A percentile compares a stretch with the other conserved stretches of the same genome.
These are phyloP conservation scores for Spatholobus suberectus DNA, from an alignment of 306 rosid genomes.

Conservation along the genomic window DNA sequence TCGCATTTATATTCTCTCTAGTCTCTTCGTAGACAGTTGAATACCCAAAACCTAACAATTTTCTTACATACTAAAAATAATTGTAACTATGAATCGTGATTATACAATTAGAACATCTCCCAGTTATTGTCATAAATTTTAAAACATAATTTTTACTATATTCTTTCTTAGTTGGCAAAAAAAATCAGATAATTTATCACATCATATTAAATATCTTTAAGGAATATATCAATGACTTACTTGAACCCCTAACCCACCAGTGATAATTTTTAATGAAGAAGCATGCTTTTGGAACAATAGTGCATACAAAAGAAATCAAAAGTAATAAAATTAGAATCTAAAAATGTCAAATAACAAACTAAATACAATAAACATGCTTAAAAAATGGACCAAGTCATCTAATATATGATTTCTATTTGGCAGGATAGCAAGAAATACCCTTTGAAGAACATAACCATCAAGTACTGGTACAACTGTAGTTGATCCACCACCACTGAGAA, in stretches of 20 bases:
- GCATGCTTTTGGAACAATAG: neutral
- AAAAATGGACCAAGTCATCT: neutral
- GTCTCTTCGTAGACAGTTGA: neutral
- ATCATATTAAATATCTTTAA: neutral
- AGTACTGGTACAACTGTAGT: slow-evolving; percentile 97
- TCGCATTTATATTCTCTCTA: neutral
- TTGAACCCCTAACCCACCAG: neutral
- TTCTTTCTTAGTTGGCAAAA: neutral
- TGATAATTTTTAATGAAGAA: neutral
- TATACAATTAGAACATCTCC: neutral
- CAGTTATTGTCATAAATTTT: neutral
- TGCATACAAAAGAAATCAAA: neutral
- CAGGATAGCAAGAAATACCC: slow-evolving; percentile 55
- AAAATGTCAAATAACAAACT: slow-evolving; percentile 2
- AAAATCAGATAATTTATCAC: neutral
- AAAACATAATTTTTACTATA: neutral
- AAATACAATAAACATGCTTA: neutral
- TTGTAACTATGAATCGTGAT: neutral
- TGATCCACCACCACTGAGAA: slow-evolving; percentile 91
- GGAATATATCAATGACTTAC: neutral
- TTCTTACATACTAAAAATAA: neutral
- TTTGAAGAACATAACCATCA: slow-evolving; percentile 97
- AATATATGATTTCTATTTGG: neutral
- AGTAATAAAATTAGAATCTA: neutral
- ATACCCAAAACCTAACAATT: neutral